Conservation (phyloP, 2,329 filamentous ascomycete genomes). For the Aspergillus neotritici region DNA sequence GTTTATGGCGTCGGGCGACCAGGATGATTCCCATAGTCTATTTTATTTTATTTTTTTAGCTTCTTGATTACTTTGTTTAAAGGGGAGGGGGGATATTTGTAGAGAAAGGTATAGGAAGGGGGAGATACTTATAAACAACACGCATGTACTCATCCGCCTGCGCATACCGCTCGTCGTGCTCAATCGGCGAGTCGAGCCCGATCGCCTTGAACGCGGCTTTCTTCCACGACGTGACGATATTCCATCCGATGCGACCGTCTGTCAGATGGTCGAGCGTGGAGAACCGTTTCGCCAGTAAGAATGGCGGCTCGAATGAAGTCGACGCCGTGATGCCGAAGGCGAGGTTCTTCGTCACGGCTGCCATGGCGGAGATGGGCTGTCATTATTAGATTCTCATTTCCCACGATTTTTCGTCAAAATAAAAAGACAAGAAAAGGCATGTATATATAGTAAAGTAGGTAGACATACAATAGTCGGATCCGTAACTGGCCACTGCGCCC, state of each 20-base stretch:
- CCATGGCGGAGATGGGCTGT: conserved; percentile 60
- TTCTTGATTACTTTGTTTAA: too few relatives aligned
- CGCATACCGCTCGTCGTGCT: conserved; percentile 57
- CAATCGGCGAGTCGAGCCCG: conserved; percentile 52
- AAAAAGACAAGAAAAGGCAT: not conserved
- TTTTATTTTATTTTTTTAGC: too few relatives aligned
- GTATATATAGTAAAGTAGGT: not conserved
- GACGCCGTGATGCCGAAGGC: conserved; percentile 59
- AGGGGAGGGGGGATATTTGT: not conserved
- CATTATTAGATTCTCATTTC: too few relatives aligned
- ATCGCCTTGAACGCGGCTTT: conserved; percentile 60
- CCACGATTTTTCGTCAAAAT: too few relatives aligned
- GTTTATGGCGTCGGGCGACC: conserved; percentile 53
- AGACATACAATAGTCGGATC: conserved; percentile 57
- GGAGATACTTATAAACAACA: conserved; percentile 55
- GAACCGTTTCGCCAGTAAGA: conserved; percentile 57
- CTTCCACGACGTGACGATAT: conserved; percentile 61
- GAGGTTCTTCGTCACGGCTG: conserved; percentile 60
- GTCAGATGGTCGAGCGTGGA: conserved; percentile 60
- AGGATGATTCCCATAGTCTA: conserved; percentile 52
- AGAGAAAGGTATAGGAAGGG: not conserved
- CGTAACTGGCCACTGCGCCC: conserved; percentile 60
- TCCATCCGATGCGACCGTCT: conserved; percentile 58
- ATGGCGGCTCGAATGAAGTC: conserved; percentile 59
- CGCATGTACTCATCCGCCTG: conserved; percentile 59